phyloP scores from a whole-genome alignment of 176 grass and related monocot genomes.

The Triticum urartu region DNA sequence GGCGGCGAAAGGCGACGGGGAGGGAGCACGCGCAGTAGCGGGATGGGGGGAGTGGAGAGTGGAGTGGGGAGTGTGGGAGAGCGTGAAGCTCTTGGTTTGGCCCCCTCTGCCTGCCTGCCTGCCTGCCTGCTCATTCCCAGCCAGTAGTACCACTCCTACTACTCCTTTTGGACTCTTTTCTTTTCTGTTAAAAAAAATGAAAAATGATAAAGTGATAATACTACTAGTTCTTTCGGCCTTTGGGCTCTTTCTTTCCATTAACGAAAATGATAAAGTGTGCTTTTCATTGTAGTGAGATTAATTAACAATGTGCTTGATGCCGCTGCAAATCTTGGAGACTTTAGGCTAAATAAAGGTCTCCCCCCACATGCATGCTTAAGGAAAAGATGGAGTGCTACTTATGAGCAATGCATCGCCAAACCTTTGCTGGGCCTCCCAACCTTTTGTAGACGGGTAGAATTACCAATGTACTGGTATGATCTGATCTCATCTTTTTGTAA shows the following conservation, averaged over 20 bases:
- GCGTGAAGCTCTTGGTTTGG: neutral
- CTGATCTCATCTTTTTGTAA: too few relatives aligned
- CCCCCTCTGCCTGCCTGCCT: neutral
- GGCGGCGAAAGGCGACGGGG: constrained; percentile 46
- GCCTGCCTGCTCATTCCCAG: neutral
- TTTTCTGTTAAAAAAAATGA: neutral
- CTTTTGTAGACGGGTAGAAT: neutral
- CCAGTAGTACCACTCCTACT: too few relatives aligned
- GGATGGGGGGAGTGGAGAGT: neutral
- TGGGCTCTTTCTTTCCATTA: neutral
- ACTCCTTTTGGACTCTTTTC: neutral
- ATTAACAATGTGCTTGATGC: neutral
- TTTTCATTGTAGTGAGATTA: too few relatives aligned
- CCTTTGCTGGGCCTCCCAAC: neutral
- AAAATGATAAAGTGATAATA: too few relatives aligned
- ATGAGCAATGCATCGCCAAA: neutral
- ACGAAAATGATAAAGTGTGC: too few relatives aligned
- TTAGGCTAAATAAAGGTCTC: constrained; percentile 21
- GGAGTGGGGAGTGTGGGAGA: neutral
- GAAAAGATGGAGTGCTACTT: neutral
- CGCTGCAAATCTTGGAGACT: neutral
- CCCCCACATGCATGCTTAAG: constrained; percentile 21
- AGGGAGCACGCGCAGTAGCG: neutral
- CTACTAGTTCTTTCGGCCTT: neutral
- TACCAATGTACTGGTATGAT: too few relatives aligned